phyloP scores from a whole-genome alignment of 2,329 filamentous ascomycete genomes.

The Aspergillus alliaceus region DNA sequence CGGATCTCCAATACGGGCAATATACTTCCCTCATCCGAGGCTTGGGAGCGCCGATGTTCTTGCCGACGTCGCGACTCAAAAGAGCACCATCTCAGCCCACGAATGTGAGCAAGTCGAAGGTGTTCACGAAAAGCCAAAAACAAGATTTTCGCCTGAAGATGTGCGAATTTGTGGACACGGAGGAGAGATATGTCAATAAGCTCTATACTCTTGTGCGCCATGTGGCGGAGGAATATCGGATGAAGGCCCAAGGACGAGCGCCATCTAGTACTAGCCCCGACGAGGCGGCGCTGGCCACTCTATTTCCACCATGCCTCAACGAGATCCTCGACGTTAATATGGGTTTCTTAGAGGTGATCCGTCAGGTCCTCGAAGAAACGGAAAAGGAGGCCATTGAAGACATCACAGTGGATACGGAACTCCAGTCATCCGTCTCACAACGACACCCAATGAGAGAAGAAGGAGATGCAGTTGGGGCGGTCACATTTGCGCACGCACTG shows the following conservation, averaged over 20 bases:
- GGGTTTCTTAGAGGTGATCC: slow-evolving; percentile 74
- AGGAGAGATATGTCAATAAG: slow-evolving; percentile 90
- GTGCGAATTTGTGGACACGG: slow-evolving; percentile 86
- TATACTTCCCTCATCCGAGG: slow-evolving; percentile 76
- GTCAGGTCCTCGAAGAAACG: slow-evolving; percentile 74
- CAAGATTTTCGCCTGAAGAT: slow-evolving; percentile 83
- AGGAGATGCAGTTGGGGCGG: slow-evolving; percentile 74
- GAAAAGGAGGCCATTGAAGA: slow-evolving; percentile 78
- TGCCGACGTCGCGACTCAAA: slow-evolving; percentile 80
- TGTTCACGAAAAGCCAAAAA: slow-evolving; percentile 79
- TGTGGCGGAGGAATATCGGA: slow-evolving; percentile 76
- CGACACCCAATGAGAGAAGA: slow-evolving; percentile 44
- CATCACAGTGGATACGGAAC: slow-evolving; percentile 61
- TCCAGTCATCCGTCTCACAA: slow-evolving; percentile 50
- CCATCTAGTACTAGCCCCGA: slow-evolving; percentile 68
- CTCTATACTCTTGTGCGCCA: slow-evolving; percentile 78
- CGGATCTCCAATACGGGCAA: slow-evolving; percentile 65
- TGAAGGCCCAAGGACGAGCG: slow-evolving; percentile 62
- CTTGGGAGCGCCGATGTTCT: slow-evolving; percentile 79
- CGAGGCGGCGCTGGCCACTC: slow-evolving; percentile 67
- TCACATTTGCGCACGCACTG: slow-evolving; percentile 76
- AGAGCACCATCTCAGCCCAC: slow-evolving; percentile 85
- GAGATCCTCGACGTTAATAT: slow-evolving; percentile 80
- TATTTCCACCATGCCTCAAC: slow-evolving; percentile 81
- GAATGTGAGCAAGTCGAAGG: slow-evolving; percentile 72